Evolutionary conservation across 192 early-diverging fungal genomes (phyloP).

Genomic region (Coemansia sp.): DNA sequence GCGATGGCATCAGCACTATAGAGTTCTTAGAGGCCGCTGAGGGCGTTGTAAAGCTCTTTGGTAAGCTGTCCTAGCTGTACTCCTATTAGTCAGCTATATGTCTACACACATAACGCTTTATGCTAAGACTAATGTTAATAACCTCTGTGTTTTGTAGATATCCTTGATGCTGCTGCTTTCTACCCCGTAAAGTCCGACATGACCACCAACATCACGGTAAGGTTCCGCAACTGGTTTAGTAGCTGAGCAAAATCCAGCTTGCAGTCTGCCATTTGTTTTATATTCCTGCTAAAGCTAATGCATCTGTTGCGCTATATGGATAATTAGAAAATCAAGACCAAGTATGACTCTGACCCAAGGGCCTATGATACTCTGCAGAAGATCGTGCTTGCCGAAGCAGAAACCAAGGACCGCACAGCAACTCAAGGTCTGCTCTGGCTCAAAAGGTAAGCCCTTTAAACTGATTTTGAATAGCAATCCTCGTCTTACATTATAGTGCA

Average conservation of each 20-base stretch:
- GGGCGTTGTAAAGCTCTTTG: constrained; percentile 70
- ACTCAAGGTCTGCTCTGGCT: constrained; percentile 94
- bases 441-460: constrained; percentile 60
- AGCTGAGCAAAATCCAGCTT: no score
- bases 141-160: constrained; percentile 53
- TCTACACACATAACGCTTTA: no score
- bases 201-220: constrained; percentile 78
- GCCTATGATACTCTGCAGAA: constrained; percentile 79
- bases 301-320: not conserved
- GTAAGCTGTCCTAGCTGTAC: constrained; percentile 2
- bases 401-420: constrained; percentile 80
- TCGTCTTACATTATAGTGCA: no score
- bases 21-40: constrained; percentile 78
- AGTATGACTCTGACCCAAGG: constrained; percentile 65
- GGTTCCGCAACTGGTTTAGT: not conserved
- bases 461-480: no score
- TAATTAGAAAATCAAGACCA: constrained; percentile 61
- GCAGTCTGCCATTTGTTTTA: not conserved
- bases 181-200: constrained; percentile 88
- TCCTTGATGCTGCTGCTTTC: constrained; percentile 74
- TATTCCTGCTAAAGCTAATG: constrained; percentile 1
- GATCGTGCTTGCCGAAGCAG: constrained; percentile 69
- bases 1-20: constrained; percentile 70
- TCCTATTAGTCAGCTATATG: constrained; percentile 1
- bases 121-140: not conserved